Percentiles rank a stretch among this genome's conserved stretches.
phyloP scores from a whole-genome alignment of 176 grass and related monocot species.

The Elymus sibiricus region DNA sequence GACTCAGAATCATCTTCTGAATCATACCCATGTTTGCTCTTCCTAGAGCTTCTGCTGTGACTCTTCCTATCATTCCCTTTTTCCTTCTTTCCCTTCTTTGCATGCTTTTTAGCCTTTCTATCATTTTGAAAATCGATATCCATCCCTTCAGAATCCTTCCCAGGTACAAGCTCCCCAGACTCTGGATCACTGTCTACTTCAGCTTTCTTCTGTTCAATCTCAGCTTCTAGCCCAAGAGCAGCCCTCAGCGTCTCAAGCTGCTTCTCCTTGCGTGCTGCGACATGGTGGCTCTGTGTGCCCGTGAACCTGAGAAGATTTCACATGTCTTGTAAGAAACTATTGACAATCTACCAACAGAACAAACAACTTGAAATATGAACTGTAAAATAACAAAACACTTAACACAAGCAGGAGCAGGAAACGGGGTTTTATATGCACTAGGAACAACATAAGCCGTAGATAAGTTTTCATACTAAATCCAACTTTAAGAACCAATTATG shows the following conservation, averaged over 20 bases:
- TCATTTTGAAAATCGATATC: slow-evolving; percentile 35
- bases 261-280: slow-evolving; percentile 82
- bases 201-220: slow-evolving; percentile 33
- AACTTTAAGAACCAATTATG: neutral
- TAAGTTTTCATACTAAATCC: neutral
- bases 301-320: slow-evolving; percentile 50
- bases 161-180: slow-evolving; percentile 85
- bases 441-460: neutral
- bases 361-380: neutral
- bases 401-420: neutral
- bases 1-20: slow-evolving; percentile 40
- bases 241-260: slow-evolving; percentile 81
- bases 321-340: neutral
- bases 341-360: neutral
- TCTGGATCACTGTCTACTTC: slow-evolving; percentile 78
- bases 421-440: neutral
- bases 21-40: slow-evolving; percentile 35
- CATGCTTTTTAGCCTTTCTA: slow-evolving; percentile 19
- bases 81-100: slow-evolving; percentile 48
- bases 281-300: slow-evolving; percentile 79
- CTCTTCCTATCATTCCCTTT: slow-evolving; percentile 15
- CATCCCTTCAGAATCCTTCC: slow-evolving; percentile 37
- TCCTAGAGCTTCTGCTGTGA: slow-evolving; percentile 27
- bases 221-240: slow-evolving; percentile 58
- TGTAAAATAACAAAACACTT: neutral